Base-by-base conservation (phyloP, 805 yeast genomes). In the Candida patagonica region DNA sequence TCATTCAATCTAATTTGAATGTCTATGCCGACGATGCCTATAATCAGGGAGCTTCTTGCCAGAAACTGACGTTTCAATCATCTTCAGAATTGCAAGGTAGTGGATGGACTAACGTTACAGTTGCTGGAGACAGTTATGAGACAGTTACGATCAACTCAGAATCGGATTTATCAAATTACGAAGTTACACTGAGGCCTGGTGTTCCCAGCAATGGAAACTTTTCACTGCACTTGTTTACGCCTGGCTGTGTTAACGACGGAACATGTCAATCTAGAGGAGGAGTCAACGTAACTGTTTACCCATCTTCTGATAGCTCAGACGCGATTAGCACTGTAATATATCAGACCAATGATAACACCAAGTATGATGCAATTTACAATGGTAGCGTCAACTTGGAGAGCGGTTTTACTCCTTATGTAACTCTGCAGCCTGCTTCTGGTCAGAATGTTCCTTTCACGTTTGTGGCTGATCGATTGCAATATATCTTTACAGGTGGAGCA, bases 291-390 rank as follows among this genome's bases (percentile, higher is more conserved):
- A 71, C 94, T 0, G 65, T 88, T 1, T 64, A 59, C 46, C 71
- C 73, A 27, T 68, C 67, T 7, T 17, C 17, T 3, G 65, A 70
- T 24, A 73, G 71, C 17, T 51, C 56, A 0, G 49, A 54, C 0
- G 51, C 63, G 12, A 61, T 61, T 4, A 42, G 69, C 1, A 50
- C 78, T 3, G 51, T 74, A 1, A 65, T 89, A 17, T 86, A 76
- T 56, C 97, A 92, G 61, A 86, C 85, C 35, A 92, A 92, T 57
- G 66, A 74, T 26, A 71, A 75, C 41, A 71, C 78, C 36, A 92
- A 92, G 57, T 89, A 85, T 56, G 97, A 92, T 58, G 66, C 70
- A 15, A 54, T 92, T 6, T 89, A 63, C 56, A 64, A 70, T 31
- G 98, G 97, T 1, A 74, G 73, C 43, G 56, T 88, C 36, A 68